phyloP scores from a whole-genome alignment of 805 yeast species.

The Candida odintsovae region DNA sequence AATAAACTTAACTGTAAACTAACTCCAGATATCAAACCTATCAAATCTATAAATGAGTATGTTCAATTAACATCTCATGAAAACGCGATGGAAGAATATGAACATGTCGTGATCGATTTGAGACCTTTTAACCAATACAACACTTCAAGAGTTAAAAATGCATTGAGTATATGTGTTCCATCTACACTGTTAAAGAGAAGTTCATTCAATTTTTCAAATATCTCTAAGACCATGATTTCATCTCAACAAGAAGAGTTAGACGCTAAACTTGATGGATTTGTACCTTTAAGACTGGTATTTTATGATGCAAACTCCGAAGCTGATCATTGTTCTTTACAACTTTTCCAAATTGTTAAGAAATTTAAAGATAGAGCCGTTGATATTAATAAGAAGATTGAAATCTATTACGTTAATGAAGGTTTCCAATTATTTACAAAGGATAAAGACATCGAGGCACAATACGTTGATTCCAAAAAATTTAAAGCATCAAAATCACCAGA shows the following conservation, averaged over 20 bases:
- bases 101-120: conserved; percentile 41
- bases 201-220: conserved; percentile 21
- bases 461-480: conserved; percentile 13
- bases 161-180: conserved; percentile 81
- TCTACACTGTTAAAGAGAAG: conserved; percentile 74
- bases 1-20: neutral
- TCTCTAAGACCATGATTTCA: conserved; percentile 23
- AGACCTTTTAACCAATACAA: conserved; percentile 77
- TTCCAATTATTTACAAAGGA: conserved; percentile 13
- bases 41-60: conserved; percentile 9
- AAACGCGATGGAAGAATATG: neutral
- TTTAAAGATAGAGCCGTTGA: conserved; percentile 14
- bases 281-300: conserved; percentile 14
- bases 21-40: conserved; percentile 5
- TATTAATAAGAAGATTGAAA: conserved; percentile 8
- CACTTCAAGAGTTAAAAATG: conserved; percentile 47
- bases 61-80: neutral
- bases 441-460: neutral
- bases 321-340: conserved; percentile 20
- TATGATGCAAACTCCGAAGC: conserved; percentile 20
- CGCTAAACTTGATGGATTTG: conserved; percentile 7
- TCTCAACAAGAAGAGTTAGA: conserved; percentile 15
- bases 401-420: conserved; percentile 19
- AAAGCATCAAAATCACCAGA: conserved; percentile 9
- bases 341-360: conserved; percentile 22